Percentiles rank a stretch among this genome's conserved stretches.
Conservation (phyloP, 371 early-diverging fungal species). For the Basidiobolus meristosporus region DNA sequence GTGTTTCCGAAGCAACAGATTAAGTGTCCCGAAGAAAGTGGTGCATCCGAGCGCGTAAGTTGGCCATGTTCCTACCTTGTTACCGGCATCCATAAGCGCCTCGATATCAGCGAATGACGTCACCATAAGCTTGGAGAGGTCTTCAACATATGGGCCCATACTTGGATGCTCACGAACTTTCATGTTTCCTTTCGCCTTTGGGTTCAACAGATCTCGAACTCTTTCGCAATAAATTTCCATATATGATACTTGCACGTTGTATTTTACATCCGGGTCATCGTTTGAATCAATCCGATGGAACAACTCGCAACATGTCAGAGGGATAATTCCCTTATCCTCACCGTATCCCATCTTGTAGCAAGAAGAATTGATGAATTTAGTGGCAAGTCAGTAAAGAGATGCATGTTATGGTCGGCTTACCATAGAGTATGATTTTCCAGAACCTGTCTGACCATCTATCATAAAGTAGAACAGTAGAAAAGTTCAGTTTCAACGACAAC, state of each 20-base stretch:
- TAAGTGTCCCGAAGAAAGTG: background rate
- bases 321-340: conserved; percentile 66
- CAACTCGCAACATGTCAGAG: conserved; percentile 57
- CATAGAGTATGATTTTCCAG: conserved; percentile 73
- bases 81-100: conserved; percentile 72
- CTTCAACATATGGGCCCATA: conserved; percentile 85
- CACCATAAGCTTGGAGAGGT: conserved; percentile 68
- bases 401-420: too few species aligned
- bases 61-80: conserved; percentile 45
- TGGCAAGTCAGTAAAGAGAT: too few species aligned
- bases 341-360: conserved; percentile 46
- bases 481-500: too few species aligned
- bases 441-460: conserved; percentile 78
- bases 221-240: conserved; percentile 77
- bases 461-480: too few species aligned
- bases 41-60: too few species aligned
- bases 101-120: conserved; percentile 53
- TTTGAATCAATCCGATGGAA: conserved; percentile 37
- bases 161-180: conserved; percentile 77
- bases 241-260: conserved; percentile 65
- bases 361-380: conserved; percentile 15
- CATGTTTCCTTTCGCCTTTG: conserved; percentile 52
- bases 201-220: conserved; percentile 77
- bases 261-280: conserved; percentile 23
- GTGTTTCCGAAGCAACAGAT: background rate